phyloP scores from a whole-genome alignment of 2,329 filamentous ascomycete species.

The Trichoderma pleuroti region DNA sequence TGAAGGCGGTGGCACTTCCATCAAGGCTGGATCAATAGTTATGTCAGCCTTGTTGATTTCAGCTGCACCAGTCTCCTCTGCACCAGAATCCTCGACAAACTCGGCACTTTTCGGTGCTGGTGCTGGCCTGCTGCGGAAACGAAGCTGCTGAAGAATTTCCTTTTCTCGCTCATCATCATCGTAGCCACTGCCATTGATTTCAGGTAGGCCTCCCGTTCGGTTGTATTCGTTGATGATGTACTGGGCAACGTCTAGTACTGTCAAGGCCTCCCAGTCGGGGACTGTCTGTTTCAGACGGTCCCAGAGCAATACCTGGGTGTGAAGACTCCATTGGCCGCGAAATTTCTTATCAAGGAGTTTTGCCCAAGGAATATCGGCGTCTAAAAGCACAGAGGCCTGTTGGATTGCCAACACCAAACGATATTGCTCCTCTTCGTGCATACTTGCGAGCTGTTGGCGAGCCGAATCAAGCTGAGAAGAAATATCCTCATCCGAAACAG shows the following conservation, averaged over 20 bases:
- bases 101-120: conserved; percentile 27
- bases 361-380: conserved; percentile 50
- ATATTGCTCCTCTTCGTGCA: conserved; percentile 45
- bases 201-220: conserved; percentile 33
- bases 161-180: conserved; percentile 33
- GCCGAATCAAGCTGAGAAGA: conserved; percentile 45
- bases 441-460: conserved; percentile 39
- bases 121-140: conserved; percentile 7
- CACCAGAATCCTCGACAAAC: conserved; percentile 31
- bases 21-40: conserved; percentile 33
- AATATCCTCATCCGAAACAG: conserved; percentile 31
- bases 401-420: conserved; percentile 43
- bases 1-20: conserved; percentile 20
- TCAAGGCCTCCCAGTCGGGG: conserved; percentile 31
- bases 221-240: conserved; percentile 36
- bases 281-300: conserved; percentile 36
- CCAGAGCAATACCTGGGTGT: conserved; percentile 40
- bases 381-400: conserved; percentile 37
- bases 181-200: conserved; percentile 30
- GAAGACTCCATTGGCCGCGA: conserved; percentile 37
- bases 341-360: conserved; percentile 41
- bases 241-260: conserved; percentile 35
- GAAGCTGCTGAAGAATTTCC: conserved; percentile 28
- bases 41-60: conserved; percentile 26
- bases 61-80: conserved; percentile 23